A percentile compares a stretch with the other conserved stretches of the same genome.
Evolutionary conservation across 1,139 yeast species (phyloP).

Genomic region (Pichia terricola): DNA sequence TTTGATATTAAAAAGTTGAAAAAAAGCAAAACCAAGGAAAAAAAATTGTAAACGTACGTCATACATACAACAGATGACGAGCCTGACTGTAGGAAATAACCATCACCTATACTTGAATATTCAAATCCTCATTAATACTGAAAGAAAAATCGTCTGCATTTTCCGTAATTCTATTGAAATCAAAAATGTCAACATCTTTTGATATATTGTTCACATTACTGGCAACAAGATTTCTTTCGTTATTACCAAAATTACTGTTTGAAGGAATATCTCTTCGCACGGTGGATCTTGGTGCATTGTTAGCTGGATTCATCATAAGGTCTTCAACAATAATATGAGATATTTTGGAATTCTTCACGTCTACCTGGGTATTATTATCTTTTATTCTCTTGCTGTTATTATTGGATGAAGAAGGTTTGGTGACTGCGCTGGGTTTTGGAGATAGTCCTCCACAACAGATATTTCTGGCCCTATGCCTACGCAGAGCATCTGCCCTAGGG

Average conservation of each 20-base stretch:
- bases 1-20: no score
- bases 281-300: no score
- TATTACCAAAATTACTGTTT: no score
- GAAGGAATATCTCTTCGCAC: no score
- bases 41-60: not conserved
- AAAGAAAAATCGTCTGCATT: conserved; percentile 7
- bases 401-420: conserved; percentile 1
- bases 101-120: no score
- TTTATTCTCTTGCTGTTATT: not conserved
- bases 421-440: conserved; percentile 21
- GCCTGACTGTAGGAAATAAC: no score
- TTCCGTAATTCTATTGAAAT: conserved; percentile 6
- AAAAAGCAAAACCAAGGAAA: not conserved
- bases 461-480: conserved; percentile 68
- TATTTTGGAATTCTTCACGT: no score
- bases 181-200: conserved; percentile 4
- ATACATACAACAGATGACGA: conserved; percentile 1
- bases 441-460: conserved; percentile 67
- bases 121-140: conserved; percentile 6
- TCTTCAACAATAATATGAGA: no score
- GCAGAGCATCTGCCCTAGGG: conserved; percentile 80
- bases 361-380: no score
- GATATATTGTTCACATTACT: not conserved
- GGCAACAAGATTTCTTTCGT: no score
- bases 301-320: no score